These are phyloP conservation scores for Zymoseptoria pseudotritici DNA, from an alignment of 2,329 filamentous ascomycete genomes.

Conservation along the genomic window DNA sequence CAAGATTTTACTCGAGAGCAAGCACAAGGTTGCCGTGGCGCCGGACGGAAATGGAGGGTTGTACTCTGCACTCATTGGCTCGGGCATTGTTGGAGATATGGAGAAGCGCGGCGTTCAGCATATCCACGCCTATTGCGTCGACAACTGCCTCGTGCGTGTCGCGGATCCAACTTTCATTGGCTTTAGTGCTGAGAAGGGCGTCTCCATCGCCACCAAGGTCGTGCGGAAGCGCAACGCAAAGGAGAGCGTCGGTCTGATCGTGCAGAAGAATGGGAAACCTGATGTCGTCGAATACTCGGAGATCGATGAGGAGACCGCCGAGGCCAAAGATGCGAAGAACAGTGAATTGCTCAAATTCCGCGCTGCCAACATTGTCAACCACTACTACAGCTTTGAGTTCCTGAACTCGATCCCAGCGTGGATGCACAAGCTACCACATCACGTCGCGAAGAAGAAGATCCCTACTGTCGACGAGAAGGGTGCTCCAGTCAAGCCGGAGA, in stretches of 20 bases:
- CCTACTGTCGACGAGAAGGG: slow-evolving; percentile 70
- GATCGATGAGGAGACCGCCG: slow-evolving; percentile 75
- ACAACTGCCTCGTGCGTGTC: slow-evolving; percentile 99
- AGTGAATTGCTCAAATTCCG: slow-evolving; percentile 83
- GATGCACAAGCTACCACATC: slow-evolving; percentile 81
- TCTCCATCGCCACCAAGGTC: slow-evolving; percentile 98
- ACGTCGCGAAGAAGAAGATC: slow-evolving; percentile 98
- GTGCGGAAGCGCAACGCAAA: slow-evolving; percentile 95
- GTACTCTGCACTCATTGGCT: slow-evolving; percentile 80
- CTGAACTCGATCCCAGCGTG: slow-evolving; percentile 83
- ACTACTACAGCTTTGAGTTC: slow-evolving; percentile 96
- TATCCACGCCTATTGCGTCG: slow-evolving; percentile 95
- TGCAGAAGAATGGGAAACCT: slow-evolving; percentile 90
- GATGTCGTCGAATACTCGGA: slow-evolving; percentile 99
- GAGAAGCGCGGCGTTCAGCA: slow-evolving; percentile 82
- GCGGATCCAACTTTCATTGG: slow-evolving; percentile 93
- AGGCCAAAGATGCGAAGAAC: slow-evolving; percentile 78
- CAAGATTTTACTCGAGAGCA: slow-evolving; percentile 89
- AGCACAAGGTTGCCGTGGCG: slow-evolving; percentile 84
- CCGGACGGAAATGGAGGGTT: slow-evolving; percentile 96
- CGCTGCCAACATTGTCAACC: slow-evolving; percentile 98
- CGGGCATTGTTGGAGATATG: slow-evolving; percentile 81
- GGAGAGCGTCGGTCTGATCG: slow-evolving; percentile 89
- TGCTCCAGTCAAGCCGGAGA: slow-evolving; percentile 78
- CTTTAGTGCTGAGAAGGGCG: slow-evolving; percentile 77